phyloP scores from a whole-genome alignment of 805 yeast genomes.

The Hagleromyces aurorensis region DNA sequence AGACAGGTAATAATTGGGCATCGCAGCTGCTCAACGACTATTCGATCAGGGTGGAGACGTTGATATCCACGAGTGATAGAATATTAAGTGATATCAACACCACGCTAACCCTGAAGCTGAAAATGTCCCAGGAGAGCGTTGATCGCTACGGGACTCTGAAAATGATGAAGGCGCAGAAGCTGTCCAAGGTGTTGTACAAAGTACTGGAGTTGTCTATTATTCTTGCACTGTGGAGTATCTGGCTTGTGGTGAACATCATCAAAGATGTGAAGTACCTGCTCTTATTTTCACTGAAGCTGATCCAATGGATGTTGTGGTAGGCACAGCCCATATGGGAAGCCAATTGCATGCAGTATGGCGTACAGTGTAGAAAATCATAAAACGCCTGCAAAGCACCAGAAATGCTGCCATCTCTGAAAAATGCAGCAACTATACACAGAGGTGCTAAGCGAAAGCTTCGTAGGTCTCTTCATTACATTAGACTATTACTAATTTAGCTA shows the following conservation, averaged over 20 bases:
- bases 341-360: too few relatives aligned
- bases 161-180: constrained; percentile 19
- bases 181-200: constrained; percentile 18
- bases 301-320: constrained; percentile 25
- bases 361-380: too few relatives aligned
- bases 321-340: neutral
- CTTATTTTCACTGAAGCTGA: constrained; percentile 10
- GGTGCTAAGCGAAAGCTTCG: too few relatives aligned
- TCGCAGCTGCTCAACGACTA: constrained; percentile 30
- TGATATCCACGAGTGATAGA: constrained; percentile 57
- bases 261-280: constrained; percentile 14
- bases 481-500: too few relatives aligned
- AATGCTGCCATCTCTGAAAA: too few relatives aligned
- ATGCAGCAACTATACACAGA: too few relatives aligned
- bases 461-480: too few relatives aligned
- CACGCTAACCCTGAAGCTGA: constrained; percentile 52
- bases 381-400: too few relatives aligned
- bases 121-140: constrained; percentile 28
- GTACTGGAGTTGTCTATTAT: constrained; percentile 25
- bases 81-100: constrained; percentile 69
- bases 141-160: constrained; percentile 23
- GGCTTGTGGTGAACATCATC: constrained; percentile 23
- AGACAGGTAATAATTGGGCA: constrained; percentile 28
- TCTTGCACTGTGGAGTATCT: constrained; percentile 23
- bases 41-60: constrained; percentile 49